Percentiles rank a stretch among this genome's conserved stretches.
phyloP scores from a whole-genome alignment of 352 stramenopile species.

The Pythium scleroteichum region DNA sequence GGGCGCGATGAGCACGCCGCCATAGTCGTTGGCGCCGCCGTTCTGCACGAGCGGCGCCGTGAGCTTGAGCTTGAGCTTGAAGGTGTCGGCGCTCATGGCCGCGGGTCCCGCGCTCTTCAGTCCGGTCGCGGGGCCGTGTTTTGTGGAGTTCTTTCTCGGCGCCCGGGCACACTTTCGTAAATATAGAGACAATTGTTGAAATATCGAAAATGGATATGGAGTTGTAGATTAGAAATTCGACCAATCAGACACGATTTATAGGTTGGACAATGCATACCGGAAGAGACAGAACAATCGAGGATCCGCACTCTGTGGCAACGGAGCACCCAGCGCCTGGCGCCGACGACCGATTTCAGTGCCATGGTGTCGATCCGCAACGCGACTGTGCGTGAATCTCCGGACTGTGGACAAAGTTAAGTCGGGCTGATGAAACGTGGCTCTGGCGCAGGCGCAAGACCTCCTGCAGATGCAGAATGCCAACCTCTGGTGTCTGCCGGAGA shows the following conservation, averaged over 20 bases:
- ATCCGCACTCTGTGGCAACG: slow-evolving; percentile 17
- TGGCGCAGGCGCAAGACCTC: slow-evolving; percentile 90
- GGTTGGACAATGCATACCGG: slow-evolving; percentile 11
- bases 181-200: slow-evolving; percentile 9
- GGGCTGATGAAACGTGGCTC: not conserved
- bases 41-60: slow-evolving; percentile 31
- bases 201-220: not conserved
- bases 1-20: slow-evolving; percentile 18
- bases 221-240: not conserved
- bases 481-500: slow-evolving; percentile 99
- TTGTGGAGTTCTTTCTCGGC: slow-evolving; percentile 11
- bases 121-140: slow-evolving; percentile 4
- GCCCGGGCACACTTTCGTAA: not conserved
- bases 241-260: slow-evolving; percentile 15
- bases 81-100: slow-evolving; percentile 40
- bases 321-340: not conserved
- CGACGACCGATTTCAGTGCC: not conserved
- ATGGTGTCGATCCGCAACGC: slow-evolving; percentile 97
- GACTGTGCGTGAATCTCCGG: slow-evolving; percentile 73
- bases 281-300: slow-evolving; percentile 20
- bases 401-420: too few species aligned
- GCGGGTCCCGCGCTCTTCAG: not conserved
- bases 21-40: slow-evolving; percentile 25
- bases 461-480: slow-evolving; percentile 99
- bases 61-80: slow-evolving; percentile 68